A percentile compares a stretch with the other conserved stretches of the same genome.
Evolutionary conservation across 129 eudicot species (phyloP).

Genomic region (Saussurea involucrata): DNA sequence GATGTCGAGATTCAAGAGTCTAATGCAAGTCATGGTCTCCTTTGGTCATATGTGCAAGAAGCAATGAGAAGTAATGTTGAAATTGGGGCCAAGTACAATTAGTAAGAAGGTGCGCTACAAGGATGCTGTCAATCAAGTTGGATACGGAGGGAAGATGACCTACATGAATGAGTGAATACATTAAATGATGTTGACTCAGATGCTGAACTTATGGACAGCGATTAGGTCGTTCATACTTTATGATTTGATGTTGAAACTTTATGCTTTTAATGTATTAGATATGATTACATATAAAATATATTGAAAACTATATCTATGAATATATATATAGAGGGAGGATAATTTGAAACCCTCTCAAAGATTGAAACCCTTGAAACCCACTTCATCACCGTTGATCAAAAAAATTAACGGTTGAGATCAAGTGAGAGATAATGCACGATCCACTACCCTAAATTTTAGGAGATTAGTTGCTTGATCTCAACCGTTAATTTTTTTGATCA

Average conservation of each 20-base stretch:
- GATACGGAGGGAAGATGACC: background rate
- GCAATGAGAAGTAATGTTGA: background rate
- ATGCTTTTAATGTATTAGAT: background rate
- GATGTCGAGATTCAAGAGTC: background rate
- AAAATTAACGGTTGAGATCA: too few species aligned
- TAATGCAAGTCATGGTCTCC: background rate
- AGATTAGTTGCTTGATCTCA: too few species aligned
- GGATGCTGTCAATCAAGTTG: background rate
- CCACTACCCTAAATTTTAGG: too few species aligned
- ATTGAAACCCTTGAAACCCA: too few species aligned
- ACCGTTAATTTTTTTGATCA: too few species aligned
- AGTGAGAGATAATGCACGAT: too few species aligned
- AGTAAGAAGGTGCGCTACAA: background rate
- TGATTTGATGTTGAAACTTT: background rate
- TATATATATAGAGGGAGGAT: too few species aligned
- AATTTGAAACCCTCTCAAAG: too few species aligned
- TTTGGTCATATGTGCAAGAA: background rate
- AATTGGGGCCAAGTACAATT: too few species aligned
- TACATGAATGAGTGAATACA: background rate
- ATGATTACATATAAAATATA: too few species aligned
- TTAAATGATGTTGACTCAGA: background rate
- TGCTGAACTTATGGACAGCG: too few species aligned
- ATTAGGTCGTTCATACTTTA: background rate
- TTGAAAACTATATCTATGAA: background rate
- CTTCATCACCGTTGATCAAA: too few species aligned